Base-by-base conservation (phyloP, 257 asterid species). In the Cynanchum wilfordii region DNA sequence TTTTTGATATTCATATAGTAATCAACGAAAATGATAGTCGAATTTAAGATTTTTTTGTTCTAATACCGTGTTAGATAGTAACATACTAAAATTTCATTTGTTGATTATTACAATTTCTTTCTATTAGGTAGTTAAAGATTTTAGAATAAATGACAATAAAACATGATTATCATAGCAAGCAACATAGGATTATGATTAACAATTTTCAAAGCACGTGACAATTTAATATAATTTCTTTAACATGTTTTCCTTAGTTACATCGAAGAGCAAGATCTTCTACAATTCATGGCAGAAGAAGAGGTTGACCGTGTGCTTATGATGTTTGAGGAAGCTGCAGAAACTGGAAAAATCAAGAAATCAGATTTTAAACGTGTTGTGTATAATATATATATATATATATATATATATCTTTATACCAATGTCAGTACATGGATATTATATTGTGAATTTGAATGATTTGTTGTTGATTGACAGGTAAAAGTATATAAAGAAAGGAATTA, bases 331-430 rank as follows among this genome's bases (percentile, higher is more conserved):
- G 86, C 84, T 40, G 82, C 84, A 66, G 92, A 91, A 73, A 47
- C 86, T 1, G 84, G 86, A 64, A 79, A 85, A 69, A 91, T 91
- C 30, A 86, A 81, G 85, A 83, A 84, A 78, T 78, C 88, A 42
- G 69, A 96, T 58, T 91, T 91, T 36, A 84, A 85, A 78, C 87
- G 94, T 86, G 90, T 96, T 89, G 54, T 2, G 97, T 89, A 62
- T n/a, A n/a, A n/a, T n/a, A n/a, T n/a, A n/a, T 79, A 79, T 47
- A 47, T 47, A 47, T 11, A 74, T 24, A n/a, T 60, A 50, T 10
- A 49, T 49, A 75, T 24, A 27, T 54, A 24, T 69, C 51, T 70
- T 25, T 47, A 30, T 2, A 17, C 15, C 52, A 47, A 47, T 47
- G 0, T 47, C 13, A 11, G 92, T 89, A 57, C 78, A 80, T 47